A percentile compares a stretch with the other conserved stretches of the same genome.
These are phyloP conservation scores for Macrolepiota albuminosa DNA, from an alignment of 768 basidiomycete species.

Conservation along the genomic window DNA sequence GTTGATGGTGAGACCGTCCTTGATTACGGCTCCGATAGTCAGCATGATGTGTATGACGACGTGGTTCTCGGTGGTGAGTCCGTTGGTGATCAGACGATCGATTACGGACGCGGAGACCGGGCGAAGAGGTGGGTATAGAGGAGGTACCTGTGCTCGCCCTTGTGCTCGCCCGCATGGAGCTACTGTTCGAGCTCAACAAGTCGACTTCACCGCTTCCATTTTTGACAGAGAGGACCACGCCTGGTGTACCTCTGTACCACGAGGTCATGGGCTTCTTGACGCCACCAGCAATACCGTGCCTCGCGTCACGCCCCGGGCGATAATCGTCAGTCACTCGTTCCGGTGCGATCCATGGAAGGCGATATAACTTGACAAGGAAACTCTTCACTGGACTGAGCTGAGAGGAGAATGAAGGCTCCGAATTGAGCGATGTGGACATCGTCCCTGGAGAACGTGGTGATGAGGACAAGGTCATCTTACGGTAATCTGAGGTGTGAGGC, in stretches of 20 bases:
- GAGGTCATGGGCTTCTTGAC: conserved; percentile 25
- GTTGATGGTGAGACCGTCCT: conserved; percentile 10
- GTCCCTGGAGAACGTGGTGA: conserved; percentile 18
- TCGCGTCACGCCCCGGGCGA: conserved; percentile 27
- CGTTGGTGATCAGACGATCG: conserved; percentile 17
- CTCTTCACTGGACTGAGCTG: conserved; percentile 35
- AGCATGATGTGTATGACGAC: background rate
- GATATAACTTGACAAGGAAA: conserved; percentile 35
- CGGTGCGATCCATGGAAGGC: conserved; percentile 43
- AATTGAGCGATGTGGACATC: conserved; percentile 20
- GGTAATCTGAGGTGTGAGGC: conserved; percentile 29
- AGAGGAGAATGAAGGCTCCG: conserved; percentile 32
- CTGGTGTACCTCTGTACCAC: conserved; percentile 29
- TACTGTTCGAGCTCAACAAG: conserved; percentile 26
- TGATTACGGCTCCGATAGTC: conserved; percentile 6
- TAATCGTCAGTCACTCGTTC: conserved; percentile 43
- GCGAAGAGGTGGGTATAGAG: conserved; percentile 15
- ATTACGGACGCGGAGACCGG: conserved; percentile 1
- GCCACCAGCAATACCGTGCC: conserved; percentile 10
- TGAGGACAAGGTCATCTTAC: conserved; percentile 29
- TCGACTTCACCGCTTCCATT: conserved; percentile 25
- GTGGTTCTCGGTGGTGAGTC: conserved; percentile 15
- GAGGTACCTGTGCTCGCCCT: conserved; percentile 17
- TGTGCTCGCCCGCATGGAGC: conserved; percentile 19
- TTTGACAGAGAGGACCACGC: conserved; percentile 18